Percentiles rank a stretch among this genome's conserved stretches.
Conservation (phyloP, 148 eudicot species). For the Simmondsia chinensis region DNA sequence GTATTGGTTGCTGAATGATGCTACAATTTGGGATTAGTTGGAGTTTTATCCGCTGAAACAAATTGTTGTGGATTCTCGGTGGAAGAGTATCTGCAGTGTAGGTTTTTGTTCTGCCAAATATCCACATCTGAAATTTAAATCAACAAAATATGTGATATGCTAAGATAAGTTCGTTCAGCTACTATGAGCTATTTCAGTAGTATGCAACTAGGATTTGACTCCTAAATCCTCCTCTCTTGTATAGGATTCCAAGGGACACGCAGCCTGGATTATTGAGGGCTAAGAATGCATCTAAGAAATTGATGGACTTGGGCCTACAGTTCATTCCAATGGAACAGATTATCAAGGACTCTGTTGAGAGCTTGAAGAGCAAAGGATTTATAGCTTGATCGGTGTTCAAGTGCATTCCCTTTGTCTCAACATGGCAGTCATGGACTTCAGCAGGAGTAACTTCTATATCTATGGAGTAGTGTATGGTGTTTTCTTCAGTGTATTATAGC, state of each 20-base stretch:
- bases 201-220: background rate
- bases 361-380: conserved; percentile 70
- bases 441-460: no score
- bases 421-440: no score
- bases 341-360: conserved; percentile 73
- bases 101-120: no score
- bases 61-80: no score
- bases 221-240: background rate
- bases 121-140: no score
- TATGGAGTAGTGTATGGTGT: no score
- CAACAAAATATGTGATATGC: background rate
- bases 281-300: conserved; percentile 56
- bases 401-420: no score
- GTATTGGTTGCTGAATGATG: no score
- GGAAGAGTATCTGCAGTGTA: no score
- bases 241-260: conserved; percentile 75
- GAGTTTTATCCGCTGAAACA: no score
- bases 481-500: no score
- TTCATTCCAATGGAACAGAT: conserved; percentile 74
- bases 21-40: no score
- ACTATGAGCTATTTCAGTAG: background rate
- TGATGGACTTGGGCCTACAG: conserved; percentile 72
- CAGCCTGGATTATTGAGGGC: conserved; percentile 74
- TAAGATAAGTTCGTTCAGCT: background rate
- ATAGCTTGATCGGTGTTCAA: conserved; percentile 28